phyloP scores from a whole-genome alignment of 2,329 filamentous ascomycete species.

The Monilinia aucupariae region DNA sequence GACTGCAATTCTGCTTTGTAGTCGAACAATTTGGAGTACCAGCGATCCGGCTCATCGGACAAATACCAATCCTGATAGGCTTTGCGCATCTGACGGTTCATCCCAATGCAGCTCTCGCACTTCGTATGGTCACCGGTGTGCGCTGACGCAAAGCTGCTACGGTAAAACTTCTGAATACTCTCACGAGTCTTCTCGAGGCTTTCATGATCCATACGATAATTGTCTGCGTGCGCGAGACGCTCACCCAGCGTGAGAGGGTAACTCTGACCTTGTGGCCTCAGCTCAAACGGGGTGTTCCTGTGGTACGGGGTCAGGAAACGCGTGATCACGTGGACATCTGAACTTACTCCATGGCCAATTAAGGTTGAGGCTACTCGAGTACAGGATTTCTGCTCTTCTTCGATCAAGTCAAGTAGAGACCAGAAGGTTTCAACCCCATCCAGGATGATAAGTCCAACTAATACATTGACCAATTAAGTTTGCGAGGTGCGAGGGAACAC shows the following conservation, averaged over 20 bases:
- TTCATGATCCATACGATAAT: conserved; percentile 24
- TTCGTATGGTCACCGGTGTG: conserved; percentile 25
- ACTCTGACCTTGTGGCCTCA: conserved; percentile 9
- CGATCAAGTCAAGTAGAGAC: not conserved
- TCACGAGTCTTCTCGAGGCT: conserved; percentile 19
- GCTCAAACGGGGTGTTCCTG: conserved; percentile 10
- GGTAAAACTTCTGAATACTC: conserved; percentile 22
- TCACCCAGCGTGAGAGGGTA: conserved; percentile 29
- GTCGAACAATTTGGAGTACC: conserved; percentile 22
- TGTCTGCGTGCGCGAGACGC: conserved; percentile 26
- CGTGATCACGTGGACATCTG: not conserved
- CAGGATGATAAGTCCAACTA: not conserved
- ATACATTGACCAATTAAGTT: not conserved
- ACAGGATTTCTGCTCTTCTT: not conserved
- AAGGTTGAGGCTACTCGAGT: not conserved
- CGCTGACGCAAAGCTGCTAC: conserved; percentile 18
- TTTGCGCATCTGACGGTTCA: conserved; percentile 25
- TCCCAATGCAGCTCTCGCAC: conserved; percentile 27
- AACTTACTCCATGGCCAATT: conserved; percentile 15
- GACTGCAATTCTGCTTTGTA: conserved; percentile 24
- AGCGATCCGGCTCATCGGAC: conserved; percentile 23
- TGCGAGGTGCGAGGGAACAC: not conserved
- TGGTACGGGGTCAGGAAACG: not conserved
- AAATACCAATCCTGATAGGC: conserved; percentile 32
- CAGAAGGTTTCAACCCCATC: not conserved